Evolutionary conservation across 2,329 filamentous ascomycete genomes (phyloP).

Genomic region (Leptographium lundbergii): DNA sequence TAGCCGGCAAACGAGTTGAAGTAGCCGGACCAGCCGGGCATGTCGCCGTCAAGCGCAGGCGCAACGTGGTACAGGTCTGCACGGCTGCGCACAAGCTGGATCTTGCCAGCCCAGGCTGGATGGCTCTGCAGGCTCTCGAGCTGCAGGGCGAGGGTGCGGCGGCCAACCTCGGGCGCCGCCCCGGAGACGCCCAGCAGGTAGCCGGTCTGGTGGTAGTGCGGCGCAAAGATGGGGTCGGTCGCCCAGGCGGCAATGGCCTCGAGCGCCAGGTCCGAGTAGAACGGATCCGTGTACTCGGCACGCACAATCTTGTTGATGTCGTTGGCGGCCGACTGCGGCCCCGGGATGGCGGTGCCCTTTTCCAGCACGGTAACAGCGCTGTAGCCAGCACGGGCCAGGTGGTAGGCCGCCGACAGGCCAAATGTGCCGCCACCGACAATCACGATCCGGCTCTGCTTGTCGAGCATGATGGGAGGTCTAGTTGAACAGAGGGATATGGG

Average conservation of each 20-base stretch:
- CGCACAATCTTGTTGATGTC: conserved; percentile 44
- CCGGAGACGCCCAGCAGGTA: conserved; percentile 38
- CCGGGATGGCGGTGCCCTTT: conserved; percentile 11
- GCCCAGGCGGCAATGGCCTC: conserved; percentile 41
- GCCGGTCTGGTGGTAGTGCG: conserved; percentile 33
- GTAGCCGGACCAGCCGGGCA: conserved; percentile 45
- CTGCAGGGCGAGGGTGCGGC: conserved; percentile 29
- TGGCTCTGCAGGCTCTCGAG: conserved; percentile 26
- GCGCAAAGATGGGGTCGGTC: conserved; percentile 35
- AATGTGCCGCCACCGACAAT: conserved; percentile 23
- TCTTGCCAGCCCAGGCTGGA: conserved; percentile 25
- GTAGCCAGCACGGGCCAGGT: conserved; percentile 31
- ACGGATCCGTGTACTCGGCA: conserved; percentile 44
- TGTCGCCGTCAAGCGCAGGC: conserved; percentile 27
- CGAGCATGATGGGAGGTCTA: background rate
- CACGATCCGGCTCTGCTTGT: conserved; percentile 12
- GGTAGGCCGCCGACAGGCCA: conserved; percentile 27
- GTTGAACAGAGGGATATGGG: no score
- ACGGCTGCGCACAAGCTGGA: conserved; percentile 12
- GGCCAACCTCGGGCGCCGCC: conserved; percentile 32
- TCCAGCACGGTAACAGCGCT: conserved; percentile 34
- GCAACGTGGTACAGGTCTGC: conserved; percentile 16
- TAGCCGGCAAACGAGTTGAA: conserved; percentile 45
- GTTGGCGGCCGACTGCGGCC: background rate
- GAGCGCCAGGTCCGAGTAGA: conserved; percentile 41